phyloP scores from a whole-genome alignment of 768 basidiomycete species.

The Plicaturopsis crispa region DNA sequence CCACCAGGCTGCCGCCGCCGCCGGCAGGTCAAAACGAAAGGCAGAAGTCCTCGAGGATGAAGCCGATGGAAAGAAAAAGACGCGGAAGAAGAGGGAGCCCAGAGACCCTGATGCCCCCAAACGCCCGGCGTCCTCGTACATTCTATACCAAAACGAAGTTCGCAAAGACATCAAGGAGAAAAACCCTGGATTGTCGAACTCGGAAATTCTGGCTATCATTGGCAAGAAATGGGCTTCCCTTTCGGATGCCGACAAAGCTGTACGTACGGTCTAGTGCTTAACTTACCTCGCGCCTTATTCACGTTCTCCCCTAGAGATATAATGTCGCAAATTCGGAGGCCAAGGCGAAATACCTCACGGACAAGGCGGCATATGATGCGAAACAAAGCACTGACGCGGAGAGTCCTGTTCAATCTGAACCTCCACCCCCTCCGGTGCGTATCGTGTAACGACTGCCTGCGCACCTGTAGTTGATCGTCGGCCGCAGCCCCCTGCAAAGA shows the following conservation, averaged over 20 bases:
- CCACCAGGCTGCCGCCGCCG: no score
- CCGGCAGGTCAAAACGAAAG: conserved; percentile 66
- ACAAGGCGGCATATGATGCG: conserved; percentile 61
- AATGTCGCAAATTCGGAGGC: conserved; percentile 36
- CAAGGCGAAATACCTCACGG: conserved; percentile 59
- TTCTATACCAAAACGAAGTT: conserved; percentile 90
- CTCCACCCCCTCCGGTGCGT: conserved; percentile 4
- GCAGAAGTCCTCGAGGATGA: conserved; percentile 29
- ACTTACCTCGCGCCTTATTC: conserved; percentile 2
- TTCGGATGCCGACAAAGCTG: conserved; percentile 64
- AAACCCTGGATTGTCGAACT: conserved; percentile 58
- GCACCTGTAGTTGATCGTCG: background rate
- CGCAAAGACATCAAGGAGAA: conserved; percentile 63
- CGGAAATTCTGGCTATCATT: conserved; percentile 67
- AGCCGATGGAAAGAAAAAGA: conserved; percentile 22
- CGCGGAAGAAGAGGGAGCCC: conserved; percentile 12
- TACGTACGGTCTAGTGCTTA: conserved; percentile 27
- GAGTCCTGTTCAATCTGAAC: conserved; percentile 10
- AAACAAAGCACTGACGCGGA: conserved; percentile 39
- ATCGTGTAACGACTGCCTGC: background rate
- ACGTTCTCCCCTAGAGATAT: conserved; percentile 32
- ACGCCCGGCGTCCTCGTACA: conserved; percentile 86
- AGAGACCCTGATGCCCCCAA: conserved; percentile 94
- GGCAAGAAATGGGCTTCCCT: conserved; percentile 69
- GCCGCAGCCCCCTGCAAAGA: no score